Evolutionary conservation across 345 rosid genomes (phyloP).

Genomic region (Ailanthus altissimus): DNA sequence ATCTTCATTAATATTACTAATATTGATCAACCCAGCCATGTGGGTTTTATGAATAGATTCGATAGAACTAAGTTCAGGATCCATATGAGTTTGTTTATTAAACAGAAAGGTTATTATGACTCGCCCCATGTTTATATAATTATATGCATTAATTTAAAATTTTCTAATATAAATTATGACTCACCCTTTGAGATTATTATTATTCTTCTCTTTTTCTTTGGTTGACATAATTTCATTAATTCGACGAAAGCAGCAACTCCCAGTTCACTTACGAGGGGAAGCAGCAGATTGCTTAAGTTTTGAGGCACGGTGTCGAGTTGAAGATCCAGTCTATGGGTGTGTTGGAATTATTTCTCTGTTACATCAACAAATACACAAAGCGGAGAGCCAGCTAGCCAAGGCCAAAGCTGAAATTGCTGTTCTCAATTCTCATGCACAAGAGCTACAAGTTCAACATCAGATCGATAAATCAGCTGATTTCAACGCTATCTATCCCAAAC

Average conservation of each 20-base stretch:
- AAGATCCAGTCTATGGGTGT: constrained; percentile 66
- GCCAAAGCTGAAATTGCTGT: constrained; percentile 50
- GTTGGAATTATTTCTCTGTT: constrained; percentile 46
- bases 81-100: no score
- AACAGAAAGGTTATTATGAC: no score
- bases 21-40: no score
- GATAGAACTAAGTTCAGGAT: no score
- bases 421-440: constrained; percentile 4
- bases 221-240: not conserved
- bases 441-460: not conserved
- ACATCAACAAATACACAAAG: constrained; percentile 46
- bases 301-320: constrained; percentile 58
- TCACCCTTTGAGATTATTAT: not conserved
- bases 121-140: no score
- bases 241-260: constrained; percentile 44
- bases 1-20: no score
- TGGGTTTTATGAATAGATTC: no score
- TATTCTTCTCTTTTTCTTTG: not conserved
- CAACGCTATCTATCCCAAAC: not conserved
- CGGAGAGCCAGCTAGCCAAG: constrained; percentile 43
- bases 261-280: constrained; percentile 38
- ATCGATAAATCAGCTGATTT: not conserved
- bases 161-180: no score
- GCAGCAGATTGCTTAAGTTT: constrained; percentile 55
- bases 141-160: no score